phyloP scores from a whole-genome alignment of 2,329 filamentous ascomycete species.

The Didymella keratinophila region DNA sequence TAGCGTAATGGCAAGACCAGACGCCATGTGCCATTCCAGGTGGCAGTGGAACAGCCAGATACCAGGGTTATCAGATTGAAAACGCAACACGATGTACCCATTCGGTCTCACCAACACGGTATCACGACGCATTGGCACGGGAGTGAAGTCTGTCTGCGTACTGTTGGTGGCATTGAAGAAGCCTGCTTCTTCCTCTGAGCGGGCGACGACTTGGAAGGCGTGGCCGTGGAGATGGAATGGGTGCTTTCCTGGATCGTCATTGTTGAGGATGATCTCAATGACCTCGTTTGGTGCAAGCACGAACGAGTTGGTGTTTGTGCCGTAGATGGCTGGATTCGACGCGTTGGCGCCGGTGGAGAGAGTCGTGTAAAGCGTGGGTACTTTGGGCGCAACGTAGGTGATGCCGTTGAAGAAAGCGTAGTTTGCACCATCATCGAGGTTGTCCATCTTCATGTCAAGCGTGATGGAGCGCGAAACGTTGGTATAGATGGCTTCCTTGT shows the following conservation, averaged over 20 bases:
- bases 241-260: constrained; percentile 71
- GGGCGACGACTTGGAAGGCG: constrained; percentile 47
- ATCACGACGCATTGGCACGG: constrained; percentile 60
- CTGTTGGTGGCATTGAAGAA: constrained; percentile 58
- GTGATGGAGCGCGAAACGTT: constrained; percentile 70
- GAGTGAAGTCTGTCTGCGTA: constrained; percentile 30
- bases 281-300: constrained; percentile 71
- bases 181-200: constrained; percentile 46
- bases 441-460: constrained; percentile 68
- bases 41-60: constrained; percentile 48
- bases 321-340: constrained; percentile 56
- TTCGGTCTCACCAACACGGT: constrained; percentile 63
- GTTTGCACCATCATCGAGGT: constrained; percentile 70
- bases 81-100: constrained; percentile 64
- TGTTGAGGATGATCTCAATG: constrained; percentile 81
- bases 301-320: constrained; percentile 64
- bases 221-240: constrained; percentile 75
- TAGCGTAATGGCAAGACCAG: constrained; percentile 61
- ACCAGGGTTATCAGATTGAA: constrained; percentile 60
- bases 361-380: constrained; percentile 80
- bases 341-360: constrained; percentile 66
- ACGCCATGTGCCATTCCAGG: constrained; percentile 53
- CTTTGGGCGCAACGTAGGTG: constrained; percentile 76
- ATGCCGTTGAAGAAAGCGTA: constrained; percentile 75
- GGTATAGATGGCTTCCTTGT: constrained; percentile 67